These are phyloP conservation scores for Gossypium raimondii DNA, from an alignment of 345 rosid species.

Conservation along the genomic window DNA sequence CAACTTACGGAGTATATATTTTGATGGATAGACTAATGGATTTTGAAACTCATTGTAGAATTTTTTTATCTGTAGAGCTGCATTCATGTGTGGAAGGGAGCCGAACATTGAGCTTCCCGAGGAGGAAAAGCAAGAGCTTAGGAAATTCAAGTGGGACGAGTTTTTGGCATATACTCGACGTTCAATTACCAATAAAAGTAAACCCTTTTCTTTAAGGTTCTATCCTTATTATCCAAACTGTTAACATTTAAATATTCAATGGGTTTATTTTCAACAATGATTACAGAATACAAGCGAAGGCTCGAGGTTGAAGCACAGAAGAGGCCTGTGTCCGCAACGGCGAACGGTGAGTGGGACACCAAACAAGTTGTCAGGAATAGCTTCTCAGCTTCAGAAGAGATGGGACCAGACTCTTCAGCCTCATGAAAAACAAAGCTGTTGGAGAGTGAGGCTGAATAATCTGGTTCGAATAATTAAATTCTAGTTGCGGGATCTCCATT, in stretches of 20 bases:
- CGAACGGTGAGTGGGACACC: slow-evolving; percentile 20
- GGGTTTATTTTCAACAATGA: background rate
- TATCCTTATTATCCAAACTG: background rate
- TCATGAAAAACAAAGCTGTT: slow-evolving; percentile 23
- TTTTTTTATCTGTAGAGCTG: slow-evolving; percentile 56
- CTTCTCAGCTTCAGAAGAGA: slow-evolving; percentile 8
- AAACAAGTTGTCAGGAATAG: background rate
- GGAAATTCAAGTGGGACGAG: slow-evolving; percentile 76
- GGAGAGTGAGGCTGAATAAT: slow-evolving; percentile 20
- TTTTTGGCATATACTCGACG: slow-evolving; percentile 80
- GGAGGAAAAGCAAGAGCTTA: slow-evolving; percentile 71
- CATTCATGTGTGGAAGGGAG: slow-evolving; percentile 97
- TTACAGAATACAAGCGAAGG: slow-evolving; percentile 73
- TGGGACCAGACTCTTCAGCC: slow-evolving; percentile 23
- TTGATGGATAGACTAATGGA: slow-evolving; percentile 12
- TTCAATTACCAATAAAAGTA: slow-evolving; percentile 86
- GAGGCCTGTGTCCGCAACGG: slow-evolving; percentile 28
- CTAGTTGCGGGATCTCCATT: slow-evolving; percentile 23
- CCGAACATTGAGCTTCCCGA: slow-evolving; percentile 84
- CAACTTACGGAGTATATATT: background rate
- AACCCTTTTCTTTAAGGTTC: slow-evolving; percentile 11
- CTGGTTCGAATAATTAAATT: slow-evolving; percentile 15
- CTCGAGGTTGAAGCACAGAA: slow-evolving; percentile 38
- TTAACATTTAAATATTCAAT: background rate
- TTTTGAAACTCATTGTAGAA: slow-evolving; percentile 1